Base-by-base conservation (phyloP, 441 rosid species). In the Sinapis alba region DNA sequence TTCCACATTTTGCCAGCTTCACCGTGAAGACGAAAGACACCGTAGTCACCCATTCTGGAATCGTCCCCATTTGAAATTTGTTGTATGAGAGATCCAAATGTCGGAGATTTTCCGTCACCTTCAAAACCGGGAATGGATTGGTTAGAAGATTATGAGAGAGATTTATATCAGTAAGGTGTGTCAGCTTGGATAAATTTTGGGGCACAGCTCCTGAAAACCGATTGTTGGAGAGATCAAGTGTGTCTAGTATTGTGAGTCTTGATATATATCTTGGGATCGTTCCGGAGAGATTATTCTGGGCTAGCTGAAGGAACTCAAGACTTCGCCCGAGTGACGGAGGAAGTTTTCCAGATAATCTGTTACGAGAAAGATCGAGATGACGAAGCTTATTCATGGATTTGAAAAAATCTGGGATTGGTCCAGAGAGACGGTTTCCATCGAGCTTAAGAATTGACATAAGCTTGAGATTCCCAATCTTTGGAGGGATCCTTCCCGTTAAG, bases 151-250 rank as follows among this genome's bases (percentile, higher is more conserved):
- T 36, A 11, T 11, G 13, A 11, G 43, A 11, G 43, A 36, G n/a
- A 36, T 36, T 12, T 4, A 36, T 10, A 10, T 36, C 13, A 2
- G 12, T 10, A 36, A 36, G n/a, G 11, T 34, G 1, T 11, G 41
- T 34, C 41, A 34, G 41, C 2, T 34, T 34, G 41, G 41, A 74
- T 26, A 91, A 86, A 65, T 64, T 79, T 20, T 83, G 79, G 0
- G 97, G 92, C 0, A 91, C 85, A 2, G 65, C 73, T 27, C 91
- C 95, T 0, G 78, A 43, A 59, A 87, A 77, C 1, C 32, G 76
- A n/a, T 91, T 91, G 83, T 75, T 74, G 0, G 97, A 89, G 38
- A 91, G 86, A 79, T 89, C 78, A 36, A 88, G 62, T 1, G 86
- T 91, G 74, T 88, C 90, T 2, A 91, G 83, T 4, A 78, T 61